Evolutionary conservation across 495 filamentous ascomycete species (phyloP), one percentile per base, ranked within the genome.

Genomic region (Tuber melanosporum): DNA sequence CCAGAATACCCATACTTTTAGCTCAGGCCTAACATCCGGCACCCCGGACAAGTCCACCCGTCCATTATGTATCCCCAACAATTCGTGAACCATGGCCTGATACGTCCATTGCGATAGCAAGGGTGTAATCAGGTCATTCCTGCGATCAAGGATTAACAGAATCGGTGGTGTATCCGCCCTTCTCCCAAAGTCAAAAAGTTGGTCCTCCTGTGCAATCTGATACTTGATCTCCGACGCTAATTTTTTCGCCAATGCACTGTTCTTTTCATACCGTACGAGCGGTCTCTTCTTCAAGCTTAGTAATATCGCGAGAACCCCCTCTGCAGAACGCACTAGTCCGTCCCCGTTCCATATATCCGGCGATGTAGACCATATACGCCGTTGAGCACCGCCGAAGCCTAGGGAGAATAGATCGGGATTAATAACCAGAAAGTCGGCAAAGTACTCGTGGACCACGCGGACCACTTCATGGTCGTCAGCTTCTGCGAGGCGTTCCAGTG

Each of bases 391-490:
- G 2, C 89, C 88, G 49, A 98, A 85, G 76, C 92, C 90, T 75
- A 99, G 84, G 43, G 93, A 92, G 83, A 95, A 95, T 1, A 99
- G 86, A 81, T 98, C 96, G 0, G 95, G 93, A 82, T 99, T 99
- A 83, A 98, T 90, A 80, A 97, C 93, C 71, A 95, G 88, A 79
- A 93, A 99, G 84, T 99, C 95, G 69, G 94, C 93, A 80, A 98
- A 99, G 84, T 97, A 91, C 85, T 99, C 95, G 85, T 97, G 94
- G 12, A 99, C 91, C 22, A 88, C 87, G 74, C 92, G 93, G 72
- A 99, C 95, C 42, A 98, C 94, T 84, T 99, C 95, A 79, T 99
- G 94, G 76, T 97, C 94, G 82, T 99, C 95, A n/a, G 95, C 94
- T 85, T 99, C 95, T 32, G 95, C 95, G 42, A 99, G 88, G 43